Evolutionary conservation across 2,329 filamentous ascomycete species (phyloP), one percentile per base, ranked within the genome.

Genomic region (Fusarium tanahbumbuense): DNA sequence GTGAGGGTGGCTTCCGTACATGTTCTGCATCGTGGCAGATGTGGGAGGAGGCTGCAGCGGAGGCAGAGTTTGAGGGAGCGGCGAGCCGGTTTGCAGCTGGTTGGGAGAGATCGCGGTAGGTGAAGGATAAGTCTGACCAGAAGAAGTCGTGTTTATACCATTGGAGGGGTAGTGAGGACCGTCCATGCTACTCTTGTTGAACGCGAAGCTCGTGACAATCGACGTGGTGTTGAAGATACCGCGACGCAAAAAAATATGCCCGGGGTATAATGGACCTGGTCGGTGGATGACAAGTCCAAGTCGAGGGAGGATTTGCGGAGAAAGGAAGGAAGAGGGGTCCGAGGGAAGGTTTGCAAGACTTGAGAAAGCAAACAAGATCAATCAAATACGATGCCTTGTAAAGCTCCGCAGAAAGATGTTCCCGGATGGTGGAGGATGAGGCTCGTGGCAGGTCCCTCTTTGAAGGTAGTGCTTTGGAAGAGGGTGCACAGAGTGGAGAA

Each of bases 1-100:
- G 75, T 90, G 87, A 73, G 86, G 85, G 77, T 89, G 86, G 75
- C 80, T 88, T 62, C 85, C 85, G 81, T 90, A 90, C 61, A 81
- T 73, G 56, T 79, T 78, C 71, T 82, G 80, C 80, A 82, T 82
- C 60, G 78, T 81, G 64, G 78, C 77, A 41, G 81, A 78, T 56
- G 79, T 78, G 68, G 83, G 83, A 69, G 83, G 79, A 70, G 83
- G 79, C 71, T 86, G 84, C 70, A 89, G 79, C 71, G 87, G 86
- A 46, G 87, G 87, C 70, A 89, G 81, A 49, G 86, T 88, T 76
- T 87, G 82, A 66, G 84, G 83, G 11, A 84, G 78, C 66, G 84
- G 81, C 68, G 83, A 83, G 62, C 78, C 81, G 64, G 81, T 81
- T 69, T 85, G 83, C 49, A 85, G 79, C 74, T 86, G 84, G 67